These are phyloP conservation scores for Ustilago crameri DNA, from an alignment of 1,284 basidiomycete genomes.

Conservation along the genomic window DNA sequence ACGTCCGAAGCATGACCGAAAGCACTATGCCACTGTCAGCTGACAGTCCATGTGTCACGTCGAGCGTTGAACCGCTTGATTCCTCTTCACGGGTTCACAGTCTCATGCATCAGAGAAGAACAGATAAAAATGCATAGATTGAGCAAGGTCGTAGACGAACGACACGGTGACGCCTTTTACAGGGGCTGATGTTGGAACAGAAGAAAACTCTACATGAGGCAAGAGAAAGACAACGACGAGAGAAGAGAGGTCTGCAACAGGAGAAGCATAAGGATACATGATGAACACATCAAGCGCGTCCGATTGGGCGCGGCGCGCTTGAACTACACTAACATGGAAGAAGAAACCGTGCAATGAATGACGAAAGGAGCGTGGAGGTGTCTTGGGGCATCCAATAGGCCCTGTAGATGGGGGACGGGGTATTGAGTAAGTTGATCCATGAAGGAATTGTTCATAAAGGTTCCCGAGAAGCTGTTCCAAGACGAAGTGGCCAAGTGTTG, in stretches of 20 bases:
- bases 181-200: not conserved
- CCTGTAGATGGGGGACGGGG: too few relatives aligned
- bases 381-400: too few relatives aligned
- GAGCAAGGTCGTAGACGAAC: slow-evolving; percentile 7
- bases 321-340: too few relatives aligned
- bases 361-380: slow-evolving; percentile 5
- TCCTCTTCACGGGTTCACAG: not conserved
- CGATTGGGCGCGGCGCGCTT: too few relatives aligned
- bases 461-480: slow-evolving; percentile 6
- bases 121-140: slow-evolving; percentile 3
- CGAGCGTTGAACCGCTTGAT: too few relatives aligned
- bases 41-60: too few relatives aligned
- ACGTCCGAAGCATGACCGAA: too few relatives aligned
- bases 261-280: slow-evolving; percentile 9
- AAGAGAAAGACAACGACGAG: slow-evolving; percentile 2
- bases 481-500: slow-evolving; percentile 15
- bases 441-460: not conserved
- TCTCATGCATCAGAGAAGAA: not conserved
- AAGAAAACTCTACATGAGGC: slow-evolving; percentile 20
- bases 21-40: too few relatives aligned
- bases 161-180: slow-evolving; percentile 12
- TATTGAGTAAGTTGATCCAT: not conserved
- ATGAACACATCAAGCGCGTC: slow-evolving; percentile 2
- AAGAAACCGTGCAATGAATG: slow-evolving; percentile 1
- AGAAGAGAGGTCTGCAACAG: slow-evolving; percentile 5